Evolutionary conservation across 2,329 filamentous ascomycete genomes (phyloP).

Genomic region (Trichoderma sp.): DNA sequence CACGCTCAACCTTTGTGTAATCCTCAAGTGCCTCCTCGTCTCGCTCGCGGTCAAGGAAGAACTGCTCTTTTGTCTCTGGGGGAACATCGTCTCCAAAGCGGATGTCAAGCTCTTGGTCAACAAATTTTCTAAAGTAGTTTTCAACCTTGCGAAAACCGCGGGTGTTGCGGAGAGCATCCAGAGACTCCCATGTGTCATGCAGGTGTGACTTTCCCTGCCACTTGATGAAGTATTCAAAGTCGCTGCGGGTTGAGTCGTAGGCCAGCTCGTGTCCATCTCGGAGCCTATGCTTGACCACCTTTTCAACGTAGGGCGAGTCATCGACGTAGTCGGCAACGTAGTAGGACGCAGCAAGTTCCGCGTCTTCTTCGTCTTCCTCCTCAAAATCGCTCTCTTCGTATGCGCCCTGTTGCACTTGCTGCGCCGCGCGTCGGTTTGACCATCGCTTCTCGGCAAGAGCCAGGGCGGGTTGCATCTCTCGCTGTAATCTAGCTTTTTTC

Average conservation of each 20-base stretch:
- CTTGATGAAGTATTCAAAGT: constrained; percentile 93
- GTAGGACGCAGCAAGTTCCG: constrained; percentile 62
- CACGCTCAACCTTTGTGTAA: constrained; percentile 88
- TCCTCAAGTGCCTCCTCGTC: constrained; percentile 87
- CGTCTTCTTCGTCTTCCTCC: constrained; percentile 66
- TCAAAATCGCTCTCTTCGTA: constrained; percentile 71
- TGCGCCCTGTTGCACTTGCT: constrained; percentile 66
- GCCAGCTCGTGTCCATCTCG: constrained; percentile 67
- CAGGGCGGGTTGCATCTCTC: constrained; percentile 68
- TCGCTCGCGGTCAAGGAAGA: constrained; percentile 91
- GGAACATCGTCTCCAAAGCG: constrained; percentile 75
- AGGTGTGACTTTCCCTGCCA: constrained; percentile 96
- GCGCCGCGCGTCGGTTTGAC: constrained; percentile 83
- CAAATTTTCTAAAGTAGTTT: constrained; percentile 87
- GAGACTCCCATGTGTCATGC: constrained; percentile 93
- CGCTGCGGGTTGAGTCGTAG: constrained; percentile 64
- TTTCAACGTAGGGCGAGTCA: constrained; percentile 83
- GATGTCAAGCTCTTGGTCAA: constrained; percentile 79
- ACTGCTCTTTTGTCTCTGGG: constrained; percentile 88
- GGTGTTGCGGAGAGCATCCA: constrained; percentile 72
- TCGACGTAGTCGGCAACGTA: constrained; percentile 73
- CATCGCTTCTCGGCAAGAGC: constrained; percentile 83
- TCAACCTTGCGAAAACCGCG: constrained; percentile 88
- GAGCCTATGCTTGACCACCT: constrained; percentile 83
- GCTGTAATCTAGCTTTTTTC: constrained; percentile 78